Percentiles rank a stretch among this genome's conserved stretches.
Conservation (phyloP, 139 green algal species). For the Chlorella sorokiniana region DNA sequence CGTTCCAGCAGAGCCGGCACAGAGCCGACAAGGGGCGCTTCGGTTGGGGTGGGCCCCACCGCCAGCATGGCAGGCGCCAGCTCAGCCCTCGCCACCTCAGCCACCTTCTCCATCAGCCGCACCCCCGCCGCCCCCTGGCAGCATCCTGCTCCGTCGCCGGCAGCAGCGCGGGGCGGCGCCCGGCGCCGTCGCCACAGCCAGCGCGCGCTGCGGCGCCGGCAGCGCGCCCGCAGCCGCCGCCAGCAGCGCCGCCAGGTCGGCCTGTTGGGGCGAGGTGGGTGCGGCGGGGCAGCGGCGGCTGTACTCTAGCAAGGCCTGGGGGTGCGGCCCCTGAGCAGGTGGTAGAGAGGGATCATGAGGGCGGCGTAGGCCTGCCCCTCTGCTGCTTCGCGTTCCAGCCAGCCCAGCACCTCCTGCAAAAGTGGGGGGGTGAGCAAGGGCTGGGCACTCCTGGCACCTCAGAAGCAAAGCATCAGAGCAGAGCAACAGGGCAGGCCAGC, state of each 20-base stretch:
- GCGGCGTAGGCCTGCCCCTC: background rate
- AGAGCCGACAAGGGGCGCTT: conserved; percentile 31
- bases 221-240: conserved; percentile 5
- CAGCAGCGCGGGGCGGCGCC: conserved; percentile 18
- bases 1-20: conserved; percentile 10
- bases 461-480: no score
- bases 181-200: conserved; percentile 15
- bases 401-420: conserved; percentile 26
- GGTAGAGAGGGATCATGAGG: conserved; percentile 46
- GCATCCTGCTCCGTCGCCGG: background rate
- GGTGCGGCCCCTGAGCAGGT: conserved; percentile 37
- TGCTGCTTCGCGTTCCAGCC: conserved; percentile 28
- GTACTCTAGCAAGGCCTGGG: conserved; percentile 36
- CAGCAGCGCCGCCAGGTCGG: conserved; percentile 18
- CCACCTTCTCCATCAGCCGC: background rate
- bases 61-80: conserved; percentile 16
- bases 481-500: background rate
- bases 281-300: background rate
- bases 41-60: background rate
- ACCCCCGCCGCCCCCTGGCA: background rate
- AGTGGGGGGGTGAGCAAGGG: background rate
- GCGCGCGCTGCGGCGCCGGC: conserved; percentile 19
- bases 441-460: no score
- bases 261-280: conserved; percentile 13
- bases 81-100: background rate